Percentiles rank a stretch among this genome's conserved stretches.
phyloP scores from a whole-genome alignment of 140 eudicot genomes.

The Cichorium intybus region DNA sequence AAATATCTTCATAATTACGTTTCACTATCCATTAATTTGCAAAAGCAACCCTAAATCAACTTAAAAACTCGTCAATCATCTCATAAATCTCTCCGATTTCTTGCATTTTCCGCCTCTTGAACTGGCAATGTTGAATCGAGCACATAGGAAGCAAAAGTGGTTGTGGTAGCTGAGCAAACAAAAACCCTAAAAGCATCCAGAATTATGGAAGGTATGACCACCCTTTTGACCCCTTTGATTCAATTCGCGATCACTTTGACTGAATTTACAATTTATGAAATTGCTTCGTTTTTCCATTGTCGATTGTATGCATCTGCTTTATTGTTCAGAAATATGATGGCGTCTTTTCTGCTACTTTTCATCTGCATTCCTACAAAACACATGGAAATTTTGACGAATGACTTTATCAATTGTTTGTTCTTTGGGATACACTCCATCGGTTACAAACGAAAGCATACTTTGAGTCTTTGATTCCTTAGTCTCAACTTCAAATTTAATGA shows the following conservation, averaged over 20 bases:
- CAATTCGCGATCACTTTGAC: constrained; percentile 13
- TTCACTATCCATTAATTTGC: constrained; percentile 16
- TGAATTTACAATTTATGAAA: not conserved
- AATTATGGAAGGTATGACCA: constrained; percentile 29
- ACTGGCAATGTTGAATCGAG: constrained; percentile 17
- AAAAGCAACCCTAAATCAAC: constrained; percentile 17
- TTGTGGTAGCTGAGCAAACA: constrained; percentile 20
- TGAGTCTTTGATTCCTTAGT: not conserved
- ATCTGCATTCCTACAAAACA: not conserved
- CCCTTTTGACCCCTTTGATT: constrained; percentile 4
- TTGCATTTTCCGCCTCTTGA: constrained; percentile 21
- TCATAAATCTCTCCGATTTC: constrained; percentile 17
- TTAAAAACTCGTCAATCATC: constrained; percentile 18
- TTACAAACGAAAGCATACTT: constrained; percentile 6
- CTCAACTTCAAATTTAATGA: not conserved
- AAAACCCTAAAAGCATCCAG: constrained; percentile 21
- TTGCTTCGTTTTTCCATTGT: constrained; percentile 6
- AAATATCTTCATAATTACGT: constrained; percentile 25
- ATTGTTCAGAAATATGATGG: constrained; percentile 5
- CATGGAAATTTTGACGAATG: constrained; percentile 1
- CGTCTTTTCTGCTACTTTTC: constrained; percentile 12
- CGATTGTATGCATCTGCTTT: constrained; percentile 26
- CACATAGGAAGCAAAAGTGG: constrained; percentile 7
- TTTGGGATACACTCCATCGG: constrained; percentile 8
- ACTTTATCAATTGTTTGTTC: constrained; percentile 9